Evolutionary conservation across 805 yeast species (phyloP).

Genomic region (Myxozyma neotropica): DNA sequence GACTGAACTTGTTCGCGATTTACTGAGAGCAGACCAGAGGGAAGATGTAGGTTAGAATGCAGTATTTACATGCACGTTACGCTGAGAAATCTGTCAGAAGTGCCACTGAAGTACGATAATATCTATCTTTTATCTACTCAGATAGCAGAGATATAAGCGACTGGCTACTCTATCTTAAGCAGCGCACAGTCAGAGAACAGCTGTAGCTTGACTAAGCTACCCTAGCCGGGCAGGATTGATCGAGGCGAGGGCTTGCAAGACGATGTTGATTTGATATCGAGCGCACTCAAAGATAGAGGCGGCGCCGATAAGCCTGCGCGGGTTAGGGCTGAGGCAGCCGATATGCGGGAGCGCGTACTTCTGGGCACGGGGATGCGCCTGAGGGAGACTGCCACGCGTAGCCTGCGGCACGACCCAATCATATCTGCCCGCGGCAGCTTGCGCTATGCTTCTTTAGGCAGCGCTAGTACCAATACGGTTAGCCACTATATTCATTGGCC

Average conservation of each 20-base stretch:
- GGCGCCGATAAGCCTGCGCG: constrained; percentile 4
- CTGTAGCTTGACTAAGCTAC: no score
- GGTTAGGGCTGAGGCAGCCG: constrained; percentile 1
- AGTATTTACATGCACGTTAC: no score
- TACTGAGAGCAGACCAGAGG: no score
- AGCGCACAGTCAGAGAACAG: no score
- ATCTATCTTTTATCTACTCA: no score
- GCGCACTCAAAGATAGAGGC: constrained; percentile 7
- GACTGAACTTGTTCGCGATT: no score
- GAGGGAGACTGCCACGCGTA: neutral
- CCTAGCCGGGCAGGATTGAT: no score
- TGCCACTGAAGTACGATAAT: no score
- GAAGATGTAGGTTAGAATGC: no score
- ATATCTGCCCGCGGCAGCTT: constrained; percentile 14
- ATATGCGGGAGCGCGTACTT: constrained; percentile 13
- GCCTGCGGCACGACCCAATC: constrained; percentile 11
- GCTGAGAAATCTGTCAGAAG: no score
- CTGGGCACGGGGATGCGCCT: constrained; percentile 17
- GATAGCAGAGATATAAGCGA: no score
- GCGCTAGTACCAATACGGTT: constrained; percentile 17
- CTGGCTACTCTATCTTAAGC: no score
- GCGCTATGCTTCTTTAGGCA: constrained; percentile 7
- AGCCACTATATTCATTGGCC: constrained; percentile 13
- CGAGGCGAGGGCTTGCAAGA: neutral
- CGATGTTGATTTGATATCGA: neutral